Evolutionary conservation across 345 rosid genomes (phyloP).

Genomic region (Bruguiera parviflora): DNA sequence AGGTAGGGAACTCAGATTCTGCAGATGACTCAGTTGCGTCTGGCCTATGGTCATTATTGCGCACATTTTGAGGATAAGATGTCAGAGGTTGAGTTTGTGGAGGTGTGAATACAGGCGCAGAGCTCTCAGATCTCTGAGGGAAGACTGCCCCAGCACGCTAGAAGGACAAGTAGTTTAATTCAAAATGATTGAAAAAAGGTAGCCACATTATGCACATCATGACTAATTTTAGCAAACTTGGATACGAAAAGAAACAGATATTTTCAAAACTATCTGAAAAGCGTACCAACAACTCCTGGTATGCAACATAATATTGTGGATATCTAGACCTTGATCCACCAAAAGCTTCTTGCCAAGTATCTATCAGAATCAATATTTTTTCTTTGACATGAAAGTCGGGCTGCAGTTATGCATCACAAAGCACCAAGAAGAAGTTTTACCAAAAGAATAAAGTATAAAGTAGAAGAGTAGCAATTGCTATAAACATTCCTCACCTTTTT

Average conservation of each 20-base stretch:
- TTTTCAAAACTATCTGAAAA: slow-evolving; percentile 5
- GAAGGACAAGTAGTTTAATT: slow-evolving; percentile 24
- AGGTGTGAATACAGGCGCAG: slow-evolving; percentile 93
- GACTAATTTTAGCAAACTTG: background rate
- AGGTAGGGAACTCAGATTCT: slow-evolving; percentile 85
- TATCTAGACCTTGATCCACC: slow-evolving; percentile 97
- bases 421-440: slow-evolving; percentile 28
- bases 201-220: slow-evolving; percentile 3
- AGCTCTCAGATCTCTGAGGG: slow-evolving; percentile 85
- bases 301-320: slow-evolving; percentile 95
- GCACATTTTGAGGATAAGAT: slow-evolving; percentile 76
- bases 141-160: slow-evolving; percentile 99
- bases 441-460: slow-evolving; percentile 8
- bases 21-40: slow-evolving; percentile 67
- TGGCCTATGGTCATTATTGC: slow-evolving; percentile 47
- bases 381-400: slow-evolving; percentile 88
- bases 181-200: background rate
- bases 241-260: too few species aligned
- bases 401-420: slow-evolving; percentile 42
- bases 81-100: slow-evolving; percentile 90
- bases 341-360: slow-evolving; percentile 99
- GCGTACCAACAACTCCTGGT: slow-evolving; percentile 96
- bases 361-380: slow-evolving; percentile 82
- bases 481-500: slow-evolving; percentile 65
- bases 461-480: slow-evolving; percentile 2